These are phyloP conservation scores for Acanthamoeba healyi DNA, from an alignment of 208 protist genomes.

Conservation along the genomic window DNA sequence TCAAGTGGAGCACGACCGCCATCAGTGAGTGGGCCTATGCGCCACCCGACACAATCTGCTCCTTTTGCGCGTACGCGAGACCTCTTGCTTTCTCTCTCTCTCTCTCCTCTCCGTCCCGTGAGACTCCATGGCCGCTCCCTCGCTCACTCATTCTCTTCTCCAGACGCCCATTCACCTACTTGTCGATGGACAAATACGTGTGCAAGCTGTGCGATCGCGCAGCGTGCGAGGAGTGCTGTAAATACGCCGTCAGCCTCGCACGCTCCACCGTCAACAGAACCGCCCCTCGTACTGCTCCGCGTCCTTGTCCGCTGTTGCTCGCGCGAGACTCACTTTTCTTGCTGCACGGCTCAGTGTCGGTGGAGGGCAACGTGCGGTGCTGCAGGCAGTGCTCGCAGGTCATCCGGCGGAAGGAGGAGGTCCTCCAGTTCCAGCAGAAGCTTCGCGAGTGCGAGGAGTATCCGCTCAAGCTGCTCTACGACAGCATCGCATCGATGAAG, in stretches of 20 bases:
- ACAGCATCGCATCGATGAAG: conserved; percentile 43
- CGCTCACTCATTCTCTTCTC: background rate
- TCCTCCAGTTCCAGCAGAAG: conserved; percentile 65
- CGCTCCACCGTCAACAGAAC: conserved; percentile 44
- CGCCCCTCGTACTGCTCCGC: conserved; percentile 8
- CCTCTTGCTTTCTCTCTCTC: background rate
- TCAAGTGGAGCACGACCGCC: conserved; percentile 35
- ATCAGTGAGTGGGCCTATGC: conserved; percentile 58
- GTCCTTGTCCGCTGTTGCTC: background rate
- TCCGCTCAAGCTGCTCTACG: conserved; percentile 34
- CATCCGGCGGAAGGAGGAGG: conserved; percentile 10
- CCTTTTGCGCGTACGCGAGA: conserved; percentile 35
- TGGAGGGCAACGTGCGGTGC: conserved; percentile 64
- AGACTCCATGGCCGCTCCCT: background rate
- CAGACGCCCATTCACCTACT: conserved; percentile 52
- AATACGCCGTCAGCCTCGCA: conserved; percentile 61
- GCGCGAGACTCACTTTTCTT: background rate
- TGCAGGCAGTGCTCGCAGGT: conserved; percentile 46
- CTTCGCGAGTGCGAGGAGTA: conserved; percentile 14
- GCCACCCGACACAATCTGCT: conserved; percentile 8
- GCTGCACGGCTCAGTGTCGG: background rate
- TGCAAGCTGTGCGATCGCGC: conserved; percentile 64
- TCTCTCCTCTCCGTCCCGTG: background rate
- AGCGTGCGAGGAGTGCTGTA: conserved; percentile 63
- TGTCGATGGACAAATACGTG: conserved; percentile 60